phyloP scores from a whole-genome alignment of 2,329 filamentous ascomycete genomes.

The Cercospora nicotianae region DNA sequence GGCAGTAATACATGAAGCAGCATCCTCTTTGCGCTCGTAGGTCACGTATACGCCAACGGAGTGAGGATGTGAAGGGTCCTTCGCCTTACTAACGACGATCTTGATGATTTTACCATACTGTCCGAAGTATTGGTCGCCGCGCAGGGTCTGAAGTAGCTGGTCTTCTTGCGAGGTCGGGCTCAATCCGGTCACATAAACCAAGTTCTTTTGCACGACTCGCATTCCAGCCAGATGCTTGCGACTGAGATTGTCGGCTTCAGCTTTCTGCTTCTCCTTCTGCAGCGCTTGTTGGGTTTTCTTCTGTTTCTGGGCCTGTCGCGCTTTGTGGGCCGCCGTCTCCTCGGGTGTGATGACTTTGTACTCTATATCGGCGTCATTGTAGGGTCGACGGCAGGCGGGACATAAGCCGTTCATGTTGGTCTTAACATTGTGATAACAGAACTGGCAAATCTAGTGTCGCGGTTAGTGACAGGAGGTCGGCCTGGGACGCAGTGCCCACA shows the following conservation, averaged over 20 bases:
- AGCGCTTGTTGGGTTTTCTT: slow-evolving; percentile 87
- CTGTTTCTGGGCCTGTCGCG: slow-evolving; percentile 76
- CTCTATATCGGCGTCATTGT: slow-evolving; percentile 95
- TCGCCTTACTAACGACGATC: slow-evolving; percentile 96
- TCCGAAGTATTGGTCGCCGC: slow-evolving; percentile 91
- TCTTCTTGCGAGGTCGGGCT: slow-evolving; percentile 91
- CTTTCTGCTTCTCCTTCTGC: slow-evolving; percentile 94
- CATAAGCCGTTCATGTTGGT: slow-evolving; percentile 97
- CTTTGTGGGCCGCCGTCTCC: slow-evolving; percentile 75
- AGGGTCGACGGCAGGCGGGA: slow-evolving; percentile 92
- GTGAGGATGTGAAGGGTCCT: slow-evolving; percentile 71
- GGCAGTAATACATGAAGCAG: slow-evolving; percentile 81
- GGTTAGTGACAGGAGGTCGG: slow-evolving; percentile 15
- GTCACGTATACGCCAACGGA: slow-evolving; percentile 98
- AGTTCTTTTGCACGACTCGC: slow-evolving; percentile 94
- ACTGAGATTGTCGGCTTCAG: slow-evolving; percentile 91
- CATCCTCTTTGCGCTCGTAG: slow-evolving; percentile 88
- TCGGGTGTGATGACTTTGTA: slow-evolving; percentile 94
- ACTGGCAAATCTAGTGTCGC: slow-evolving; percentile 81
- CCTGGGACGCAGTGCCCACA: background rate
- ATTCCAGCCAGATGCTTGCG: slow-evolving; percentile 95
- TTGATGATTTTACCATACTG: slow-evolving; percentile 99
- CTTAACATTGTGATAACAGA: slow-evolving; percentile 99
- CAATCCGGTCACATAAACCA: slow-evolving; percentile 95
- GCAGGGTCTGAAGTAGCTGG: slow-evolving; percentile 82